Base-by-base conservation (phyloP, 345 rosid species). In the Hibiscus tridactylites region DNA sequence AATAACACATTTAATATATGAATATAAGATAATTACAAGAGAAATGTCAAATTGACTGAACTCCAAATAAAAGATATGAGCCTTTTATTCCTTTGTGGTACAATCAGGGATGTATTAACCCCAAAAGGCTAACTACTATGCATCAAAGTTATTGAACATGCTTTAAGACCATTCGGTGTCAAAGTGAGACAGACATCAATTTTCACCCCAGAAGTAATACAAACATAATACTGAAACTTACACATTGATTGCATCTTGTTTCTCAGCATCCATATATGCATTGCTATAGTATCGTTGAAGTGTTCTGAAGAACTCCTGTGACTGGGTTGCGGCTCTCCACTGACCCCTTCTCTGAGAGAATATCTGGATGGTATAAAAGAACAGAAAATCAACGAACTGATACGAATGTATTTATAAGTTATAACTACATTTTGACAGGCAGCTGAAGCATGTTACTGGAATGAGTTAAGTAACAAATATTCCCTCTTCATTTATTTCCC, bases 311-410 rank as follows among this genome's bases (percentile, higher is more conserved):
- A 95, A 95, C 83, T 95, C 99, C 81, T 92, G 97, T 53, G 99
- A 95, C 85, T 95, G 99, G 49, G 90, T 90, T 77, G 99, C 93
- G 21, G 99, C 97, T 84, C 75, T 95, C 99, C 97, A 95, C 82
- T 95, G 97, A 68, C 99, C 99, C 73, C 97, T 83, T 81, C 90
- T 90, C 84, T 86, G 87, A 63, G 92, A 89, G 78, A 95, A 95
- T 82, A 95, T 89, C 99, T 95, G 77, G 67, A 80, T 15, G 74
- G 28, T 28, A 75, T 74, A 72, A 16, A 78, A 62, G 46, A 54
- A 63, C 49, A 64, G 62, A 80, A 29, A 62, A 52, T 70, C 52
- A 77, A 73, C 42, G 44, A 17, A 79, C 46, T 26, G 19, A 53
- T 21, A 31, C 9, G 7, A 47, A 10, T 21, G 61, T 11, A 4